phyloP scores from a whole-genome alignment of 257 asterid species.

The Nyctanthes arbortristis region DNA sequence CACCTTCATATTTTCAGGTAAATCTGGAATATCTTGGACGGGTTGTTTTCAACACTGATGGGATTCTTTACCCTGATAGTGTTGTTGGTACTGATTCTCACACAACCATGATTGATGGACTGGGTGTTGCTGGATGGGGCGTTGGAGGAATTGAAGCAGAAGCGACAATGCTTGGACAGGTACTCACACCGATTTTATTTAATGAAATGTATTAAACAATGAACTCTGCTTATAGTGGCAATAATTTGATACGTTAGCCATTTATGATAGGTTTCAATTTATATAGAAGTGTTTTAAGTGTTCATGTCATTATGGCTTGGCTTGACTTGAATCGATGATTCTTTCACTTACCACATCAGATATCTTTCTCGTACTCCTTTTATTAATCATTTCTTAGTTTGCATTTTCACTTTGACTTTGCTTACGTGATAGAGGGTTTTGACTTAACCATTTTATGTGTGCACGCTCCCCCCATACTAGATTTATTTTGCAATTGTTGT shows the following conservation, averaged over 20 bases:
- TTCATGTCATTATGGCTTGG: not conserved
- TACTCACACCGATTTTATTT: conserved; percentile 12
- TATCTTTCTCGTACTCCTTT: not conserved
- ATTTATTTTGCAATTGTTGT: not conserved
- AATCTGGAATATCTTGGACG: conserved; percentile 95
- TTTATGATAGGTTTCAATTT: not conserved
- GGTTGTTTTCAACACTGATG: conserved; percentile 82
- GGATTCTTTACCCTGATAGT: conserved; percentile 85
- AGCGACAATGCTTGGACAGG: conserved; percentile 97
- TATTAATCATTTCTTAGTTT: not conserved
- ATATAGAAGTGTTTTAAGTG: not conserved
- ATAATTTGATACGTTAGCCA: not conserved
- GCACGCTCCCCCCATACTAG: not conserved
- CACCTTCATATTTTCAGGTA: conserved; percentile 48
- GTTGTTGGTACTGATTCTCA: conserved; percentile 96
- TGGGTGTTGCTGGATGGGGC: conserved; percentile 99
- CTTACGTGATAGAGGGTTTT: not conserved
- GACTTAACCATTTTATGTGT: not conserved
- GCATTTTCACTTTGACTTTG: not conserved
- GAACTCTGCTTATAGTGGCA: not conserved
- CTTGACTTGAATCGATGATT: not conserved
- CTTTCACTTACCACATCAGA: not conserved
- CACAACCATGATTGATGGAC: conserved; percentile 91
- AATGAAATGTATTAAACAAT: not conserved
- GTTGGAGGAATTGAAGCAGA: conserved; percentile 99